Base-by-base conservation (phyloP, 495 filamentous ascomycete genomes). In the Umbilicaria muhlenbergii region DNA sequence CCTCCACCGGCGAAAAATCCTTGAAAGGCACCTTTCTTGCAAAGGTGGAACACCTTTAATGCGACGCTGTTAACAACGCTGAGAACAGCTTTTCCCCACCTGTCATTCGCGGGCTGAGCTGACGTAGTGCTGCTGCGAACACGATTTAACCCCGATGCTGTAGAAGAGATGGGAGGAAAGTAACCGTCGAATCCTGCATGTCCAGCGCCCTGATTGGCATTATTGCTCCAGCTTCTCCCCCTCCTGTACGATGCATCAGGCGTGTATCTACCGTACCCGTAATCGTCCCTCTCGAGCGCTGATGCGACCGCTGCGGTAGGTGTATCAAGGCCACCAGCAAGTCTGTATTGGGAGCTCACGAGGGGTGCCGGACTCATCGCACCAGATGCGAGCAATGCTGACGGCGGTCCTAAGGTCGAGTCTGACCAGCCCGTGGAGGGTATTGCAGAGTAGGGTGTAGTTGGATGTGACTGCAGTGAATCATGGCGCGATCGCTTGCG, bases 1-100 rank as follows among this genome's bases (percentile, higher is more conserved):
- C 86, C 87, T 14, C 81, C 86, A 18, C 85, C 87, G 12, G 86
- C 82, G 44, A 88, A 79, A 60, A 94, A 94, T 0, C 87, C 87
- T 38, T 69, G 65, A 55, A 94, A 88, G 0, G 80, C 73, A 10
- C 75, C 73, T 1, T 68, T 66, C 53, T 68, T 81, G 68, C 86
- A 91, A 47, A 92, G 86, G 53, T 86, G 73, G 67, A 82, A 83
- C 8, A 91, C 76, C 57, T 79, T 88, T 6, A 83, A 83, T 2
- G 65, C 68, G 11, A 67, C 57, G 3, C 52, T 56, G 8, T 6
- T 6, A 7, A 86, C 77, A 19, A 82, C 72, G 31, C 66, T 66
- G 36, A 74, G 62, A 19, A 73, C 66, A 4, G 61, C 61, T 35
- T 53, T 68, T 13, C 64, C 65, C 65, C 66, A 68, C 50, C 68